Evolutionary conservation across 192 early-diverging fungal genomes (phyloP), one percentile per base, ranked within the genome.

Genomic region (Linnemannia zychae): DNA sequence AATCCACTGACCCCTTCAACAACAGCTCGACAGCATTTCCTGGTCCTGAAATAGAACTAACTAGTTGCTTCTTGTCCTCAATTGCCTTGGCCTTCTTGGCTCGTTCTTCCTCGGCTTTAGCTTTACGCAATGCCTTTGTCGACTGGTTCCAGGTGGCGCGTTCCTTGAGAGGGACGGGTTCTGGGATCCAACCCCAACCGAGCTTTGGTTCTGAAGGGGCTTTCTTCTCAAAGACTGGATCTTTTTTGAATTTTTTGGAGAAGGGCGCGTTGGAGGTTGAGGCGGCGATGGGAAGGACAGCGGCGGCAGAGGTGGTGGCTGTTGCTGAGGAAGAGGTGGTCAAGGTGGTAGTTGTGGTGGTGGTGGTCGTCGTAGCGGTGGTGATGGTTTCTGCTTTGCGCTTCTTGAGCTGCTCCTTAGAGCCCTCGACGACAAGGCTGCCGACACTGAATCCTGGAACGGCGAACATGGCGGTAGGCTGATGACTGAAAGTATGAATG

Each of bases 331-430:
- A 12, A 36, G 52, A 52, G 36, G 69, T n/a, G 4, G 74, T n/a
- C 33, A 68, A 44, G 6, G 70, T 76, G 9, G 53, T 72, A 0
- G 74, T 66, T 37, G 47, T 38, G 15, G 70, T 72, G 4, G 60
- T 40, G 0, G 65, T 17, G 12, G 67, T 44, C 31, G 73, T 17
- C 18, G 53, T 34, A 13, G 34, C 0, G 2, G 46, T 5, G 9
- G 71, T n/a, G 17, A 48, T 48, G 28, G 71, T 18, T 9, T 76
- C 77, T 31, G 71, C 74, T 44, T 85, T 85, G 18, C 83, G 83
- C 74, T 85, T 85, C 67, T 79, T 85, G 67, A 85, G 77, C 37
- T 85, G 83, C 38, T 85, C 83, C 48, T 85, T 85, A 33, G 83
- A 74, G 7, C 77, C 78, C 74, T 85, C 83, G 37, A 85, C 83